These are phyloP conservation scores for Clavaria fumosa DNA, from an alignment of 768 basidiomycete genomes.

Conservation along the genomic window DNA sequence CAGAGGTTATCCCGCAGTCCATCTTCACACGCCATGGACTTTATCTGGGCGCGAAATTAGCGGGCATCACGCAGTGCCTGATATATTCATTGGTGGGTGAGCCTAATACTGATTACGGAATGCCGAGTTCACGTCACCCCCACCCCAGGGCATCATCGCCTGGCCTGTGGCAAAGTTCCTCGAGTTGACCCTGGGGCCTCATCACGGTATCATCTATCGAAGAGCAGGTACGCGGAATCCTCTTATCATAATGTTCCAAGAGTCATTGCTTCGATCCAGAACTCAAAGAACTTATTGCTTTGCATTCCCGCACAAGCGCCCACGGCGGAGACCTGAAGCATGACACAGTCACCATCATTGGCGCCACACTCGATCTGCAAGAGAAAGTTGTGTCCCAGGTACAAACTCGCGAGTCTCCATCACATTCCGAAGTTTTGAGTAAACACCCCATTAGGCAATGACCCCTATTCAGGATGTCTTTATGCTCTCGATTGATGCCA, in stretches of 20 bases:
- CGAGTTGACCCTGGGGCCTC: constrained; percentile 60
- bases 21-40: constrained; percentile 86
- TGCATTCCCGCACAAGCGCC: constrained; percentile 59
- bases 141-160: constrained; percentile 45
- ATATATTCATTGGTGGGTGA: constrained; percentile 51
- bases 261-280: constrained; percentile 30
- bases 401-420: constrained; percentile 1
- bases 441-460: constrained; percentile 39
- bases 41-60: constrained; percentile 81
- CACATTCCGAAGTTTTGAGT: background rate
- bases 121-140: background rate
- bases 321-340: constrained; percentile 76
- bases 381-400: constrained; percentile 69
- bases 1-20: constrained; percentile 87
- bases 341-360: constrained; percentile 83
- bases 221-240: constrained; percentile 40
- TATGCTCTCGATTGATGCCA: constrained; percentile 78
- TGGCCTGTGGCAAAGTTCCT: constrained; percentile 82
- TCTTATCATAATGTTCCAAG: too few relatives aligned
- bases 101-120: constrained; percentile 1
- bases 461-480: constrained; percentile 68
- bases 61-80: constrained; percentile 45
- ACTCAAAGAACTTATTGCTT: constrained; percentile 79
- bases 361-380: constrained; percentile 78
- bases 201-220: constrained; percentile 86